A percentile compares a stretch with the other conserved stretches of the same genome.
phyloP scores from a whole-genome alignment of 768 basidiomycete species.

The Phallus indusiatus region DNA sequence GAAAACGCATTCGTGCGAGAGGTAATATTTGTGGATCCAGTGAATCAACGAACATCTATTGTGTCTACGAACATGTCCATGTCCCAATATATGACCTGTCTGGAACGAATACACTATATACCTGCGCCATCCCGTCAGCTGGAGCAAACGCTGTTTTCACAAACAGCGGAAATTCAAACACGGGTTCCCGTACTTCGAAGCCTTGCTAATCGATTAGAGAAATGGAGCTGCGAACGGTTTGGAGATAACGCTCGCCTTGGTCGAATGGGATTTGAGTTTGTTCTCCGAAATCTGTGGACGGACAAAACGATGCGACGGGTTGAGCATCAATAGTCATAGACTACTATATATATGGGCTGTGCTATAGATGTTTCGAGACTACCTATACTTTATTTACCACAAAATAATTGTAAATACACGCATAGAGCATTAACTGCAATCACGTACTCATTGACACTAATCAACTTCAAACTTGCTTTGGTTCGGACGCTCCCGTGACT shows the following conservation, averaged over 20 bases:
- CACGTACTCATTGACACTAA: too few species aligned
- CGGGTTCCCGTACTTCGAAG: constrained; percentile 73
- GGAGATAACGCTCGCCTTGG: constrained; percentile 88
- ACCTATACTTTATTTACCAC: too few species aligned
- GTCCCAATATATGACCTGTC: constrained; percentile 90
- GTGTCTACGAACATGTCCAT: constrained; percentile 90
- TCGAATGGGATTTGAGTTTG: constrained; percentile 84
- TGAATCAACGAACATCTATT: constrained; percentile 68
- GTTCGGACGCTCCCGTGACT: too few species aligned
- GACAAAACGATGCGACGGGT: constrained; percentile 28
- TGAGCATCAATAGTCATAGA: constrained; percentile 16
- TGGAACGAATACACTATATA: constrained; percentile 81
- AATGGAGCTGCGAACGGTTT: constrained; percentile 80
- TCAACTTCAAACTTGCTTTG: too few species aligned
- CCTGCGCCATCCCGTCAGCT: constrained; percentile 40
- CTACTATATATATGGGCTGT: too few species aligned
- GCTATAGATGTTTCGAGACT: too few species aligned
- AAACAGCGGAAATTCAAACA: constrained; percentile 89
- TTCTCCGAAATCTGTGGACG: constrained; percentile 71
- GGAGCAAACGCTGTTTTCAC: constrained; percentile 62
- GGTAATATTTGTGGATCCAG: constrained; percentile 86
- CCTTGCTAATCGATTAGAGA: constrained; percentile 75
- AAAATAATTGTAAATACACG: too few species aligned
- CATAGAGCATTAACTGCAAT: too few species aligned
- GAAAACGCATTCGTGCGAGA: constrained; percentile 94